A percentile compares a stretch with the other conserved stretches of the same genome.
These are phyloP conservation scores for Striga asiatica DNA, from an alignment of 257 asterid species.

Conservation along the genomic window DNA sequence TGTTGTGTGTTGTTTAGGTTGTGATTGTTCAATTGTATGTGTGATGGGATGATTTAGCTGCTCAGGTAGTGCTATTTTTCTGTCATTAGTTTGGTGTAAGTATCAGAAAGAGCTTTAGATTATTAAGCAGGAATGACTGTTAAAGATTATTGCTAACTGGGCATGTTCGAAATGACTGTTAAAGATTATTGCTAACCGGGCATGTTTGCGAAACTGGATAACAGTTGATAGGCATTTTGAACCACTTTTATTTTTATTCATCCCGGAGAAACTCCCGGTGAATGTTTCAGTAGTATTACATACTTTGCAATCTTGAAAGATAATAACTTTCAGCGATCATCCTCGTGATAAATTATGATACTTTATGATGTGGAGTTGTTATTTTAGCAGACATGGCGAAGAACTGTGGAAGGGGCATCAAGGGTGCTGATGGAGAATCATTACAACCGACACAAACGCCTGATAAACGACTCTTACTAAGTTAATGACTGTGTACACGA, in stretches of 20 bases:
- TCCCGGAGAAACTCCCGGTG: too few relatives aligned
- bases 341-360: background rate
- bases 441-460: constrained; percentile 63
- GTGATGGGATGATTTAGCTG: background rate
- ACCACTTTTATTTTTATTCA: too few relatives aligned
- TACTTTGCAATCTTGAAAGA: too few relatives aligned
- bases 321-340: too few relatives aligned
- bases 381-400: constrained; percentile 67
- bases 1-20: background rate
- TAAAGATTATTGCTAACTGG: background rate
- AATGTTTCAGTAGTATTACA: too few relatives aligned
- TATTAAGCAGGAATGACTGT: too few relatives aligned
- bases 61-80: background rate
- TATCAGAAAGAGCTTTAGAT: too few relatives aligned
- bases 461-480: constrained; percentile 42
- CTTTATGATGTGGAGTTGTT: background rate
- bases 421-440: constrained; percentile 79
- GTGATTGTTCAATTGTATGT: background rate
- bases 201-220: too few relatives aligned
- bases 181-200: background rate
- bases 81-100: background rate
- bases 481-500: too few relatives aligned
- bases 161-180: too few relatives aligned
- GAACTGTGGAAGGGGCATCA: constrained; percentile 67
- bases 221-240: too few relatives aligned